Conservation (phyloP, 306 rosid species). For the Abrus pulchellus region DNA sequence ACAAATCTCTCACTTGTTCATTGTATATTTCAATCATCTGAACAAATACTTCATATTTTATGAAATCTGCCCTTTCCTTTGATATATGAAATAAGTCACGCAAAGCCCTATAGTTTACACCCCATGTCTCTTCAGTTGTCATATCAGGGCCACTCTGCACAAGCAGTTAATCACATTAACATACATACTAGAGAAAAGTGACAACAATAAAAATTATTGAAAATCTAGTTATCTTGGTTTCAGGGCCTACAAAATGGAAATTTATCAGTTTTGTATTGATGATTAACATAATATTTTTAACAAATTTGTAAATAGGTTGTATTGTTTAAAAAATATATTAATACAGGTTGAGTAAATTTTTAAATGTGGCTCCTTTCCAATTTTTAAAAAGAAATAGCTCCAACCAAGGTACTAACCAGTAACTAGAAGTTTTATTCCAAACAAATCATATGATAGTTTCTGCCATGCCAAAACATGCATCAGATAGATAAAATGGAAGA, state of each 20-base stretch:
- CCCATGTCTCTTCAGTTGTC: constrained; percentile 90
- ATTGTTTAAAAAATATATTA: neutral
- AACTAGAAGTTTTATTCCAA: neutral
- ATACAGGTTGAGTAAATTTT: neutral
- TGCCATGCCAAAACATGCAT: neutral
- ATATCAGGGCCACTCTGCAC: constrained; percentile 96
- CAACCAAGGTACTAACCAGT: constrained; percentile 3
- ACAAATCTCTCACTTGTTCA: constrained; percentile 96
- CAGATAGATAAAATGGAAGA: constrained; percentile 21
- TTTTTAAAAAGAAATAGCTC: neutral
- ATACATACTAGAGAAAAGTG: constrained; percentile 12
- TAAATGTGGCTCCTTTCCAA: neutral
- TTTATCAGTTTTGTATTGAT: neutral
- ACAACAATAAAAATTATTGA: constrained; percentile 4
- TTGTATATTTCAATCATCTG: constrained; percentile 99
- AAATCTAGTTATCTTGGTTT: neutral
- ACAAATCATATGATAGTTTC: constrained; percentile 3
- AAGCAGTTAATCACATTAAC: constrained; percentile 38
- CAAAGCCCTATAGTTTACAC: constrained; percentile 93
- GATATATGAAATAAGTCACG: constrained; percentile 89
- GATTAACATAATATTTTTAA: constrained; percentile 14
- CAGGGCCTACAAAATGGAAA: constrained; percentile 29
- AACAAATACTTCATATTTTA: constrained; percentile 92
- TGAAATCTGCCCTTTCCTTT: constrained; percentile 65
- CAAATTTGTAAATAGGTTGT: constrained; percentile 23